Evolutionary conservation across 805 yeast genomes (phyloP), one percentile per base, ranked within the genome.

Genomic region (Candida sonorensis): DNA sequence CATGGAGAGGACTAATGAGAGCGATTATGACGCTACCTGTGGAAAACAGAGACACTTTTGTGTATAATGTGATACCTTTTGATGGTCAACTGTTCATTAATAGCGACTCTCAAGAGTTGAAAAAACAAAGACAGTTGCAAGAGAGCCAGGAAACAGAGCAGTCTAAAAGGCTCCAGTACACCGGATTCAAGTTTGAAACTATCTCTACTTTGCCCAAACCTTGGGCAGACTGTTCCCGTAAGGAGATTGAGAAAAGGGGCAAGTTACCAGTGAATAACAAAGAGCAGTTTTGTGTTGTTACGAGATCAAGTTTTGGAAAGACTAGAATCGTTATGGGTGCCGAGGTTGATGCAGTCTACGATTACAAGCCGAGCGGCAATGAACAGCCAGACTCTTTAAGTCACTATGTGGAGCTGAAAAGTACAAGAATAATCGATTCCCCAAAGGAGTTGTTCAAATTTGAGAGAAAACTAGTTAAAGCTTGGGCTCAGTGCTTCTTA

Each of bases 401-500:
- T 4, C 94, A 85, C 55, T 92, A 92, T 52, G 79, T 80, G 7
- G 97, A 92, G 55, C 63, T 92, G 42, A 90, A 88, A 50, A 84
- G 95, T 2, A 61, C 81, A 2, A 62, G 69, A 27, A 62, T 67
- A 5, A 66, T 90, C 0, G 64, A 62, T 15, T 64, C 71, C 13
- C 73, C 76, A 5, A 64, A 68, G 11, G 79, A 79, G 23, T 75
- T 81, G 11, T 65, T 65, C 23, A 67, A 53, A 13, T 86, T 90
- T 51, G 96, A 90, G 51, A 69, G 67, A 34, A 87, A 86, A 57
- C 61, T 92, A 27, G 74, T 81, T 52, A 72, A 66, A 39, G 70
- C 94, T 0, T 92, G 99, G 99, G 85, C 94, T 2, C 97, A 87
- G 61, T 81, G 95, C 41, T 92, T 87, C 55, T 62, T 92, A 15